These are phyloP conservation scores for Lumnitzera littorea DNA, from an alignment of 345 rosid genomes.

Conservation along the genomic window DNA sequence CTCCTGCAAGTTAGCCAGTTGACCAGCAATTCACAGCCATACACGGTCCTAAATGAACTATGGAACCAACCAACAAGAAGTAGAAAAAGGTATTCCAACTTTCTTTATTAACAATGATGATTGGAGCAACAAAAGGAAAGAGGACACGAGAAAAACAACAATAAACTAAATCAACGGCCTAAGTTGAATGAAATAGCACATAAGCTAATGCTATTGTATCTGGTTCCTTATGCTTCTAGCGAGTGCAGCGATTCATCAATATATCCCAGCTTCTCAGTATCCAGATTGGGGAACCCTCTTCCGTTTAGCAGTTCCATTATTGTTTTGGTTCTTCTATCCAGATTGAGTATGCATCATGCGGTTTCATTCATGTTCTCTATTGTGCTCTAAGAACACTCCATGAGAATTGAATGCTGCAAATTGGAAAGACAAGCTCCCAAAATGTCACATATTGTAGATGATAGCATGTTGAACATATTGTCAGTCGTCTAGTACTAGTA, in stretches of 20 bases:
- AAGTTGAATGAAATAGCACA: too few species aligned
- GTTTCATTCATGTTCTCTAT: constrained; percentile 51
- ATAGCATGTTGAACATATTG: constrained; percentile 32
- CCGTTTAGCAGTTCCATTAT: constrained; percentile 45
- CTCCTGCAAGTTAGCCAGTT: too few species aligned
- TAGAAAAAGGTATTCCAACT: too few species aligned
- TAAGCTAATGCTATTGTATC: not conserved
- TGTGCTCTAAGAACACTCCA: constrained; percentile 45
- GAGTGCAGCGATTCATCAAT: constrained; percentile 61
- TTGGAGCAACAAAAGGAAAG: too few species aligned
- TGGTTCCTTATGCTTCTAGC: constrained; percentile 17
- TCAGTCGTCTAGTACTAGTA: constrained; percentile 18
- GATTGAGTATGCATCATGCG: constrained; percentile 41
- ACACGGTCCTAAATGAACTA: too few species aligned
- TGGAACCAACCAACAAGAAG: too few species aligned
- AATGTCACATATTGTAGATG: constrained; percentile 51
- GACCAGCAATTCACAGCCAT: too few species aligned
- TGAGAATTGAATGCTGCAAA: constrained; percentile 32
- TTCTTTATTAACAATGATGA: too few species aligned
- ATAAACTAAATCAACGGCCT: too few species aligned
- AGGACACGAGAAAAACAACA: too few species aligned
- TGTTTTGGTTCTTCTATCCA: constrained; percentile 51
- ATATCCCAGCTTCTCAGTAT: constrained; percentile 32
- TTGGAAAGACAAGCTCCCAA: constrained; percentile 75
- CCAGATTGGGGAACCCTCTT: constrained; percentile 26